These are phyloP conservation scores for Chondrus crispus DNA, from an alignment of 23 red algal species.

Conservation along the genomic window DNA sequence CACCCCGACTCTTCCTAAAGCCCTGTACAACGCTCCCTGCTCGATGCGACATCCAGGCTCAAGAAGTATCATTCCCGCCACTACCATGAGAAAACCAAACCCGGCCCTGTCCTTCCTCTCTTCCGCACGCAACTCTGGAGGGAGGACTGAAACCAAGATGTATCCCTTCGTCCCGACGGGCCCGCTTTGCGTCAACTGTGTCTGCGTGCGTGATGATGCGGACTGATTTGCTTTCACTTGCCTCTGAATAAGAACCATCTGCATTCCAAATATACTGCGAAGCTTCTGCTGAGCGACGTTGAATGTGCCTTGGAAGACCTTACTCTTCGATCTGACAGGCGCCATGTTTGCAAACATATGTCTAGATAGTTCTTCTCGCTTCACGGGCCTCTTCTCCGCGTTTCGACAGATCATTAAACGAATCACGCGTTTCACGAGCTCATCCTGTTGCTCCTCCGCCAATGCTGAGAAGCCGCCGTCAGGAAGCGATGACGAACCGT, in stretches of 20 bases:
- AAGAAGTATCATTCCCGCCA: constrained; percentile 42
- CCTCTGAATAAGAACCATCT: constrained; percentile 24
- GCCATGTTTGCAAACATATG: neutral
- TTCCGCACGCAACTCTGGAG: neutral
- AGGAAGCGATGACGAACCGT: too few relatives aligned
- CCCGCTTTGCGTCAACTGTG: neutral
- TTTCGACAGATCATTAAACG: constrained; percentile 27
- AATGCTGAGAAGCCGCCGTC: constrained; percentile 8
- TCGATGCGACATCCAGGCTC: constrained; percentile 44
- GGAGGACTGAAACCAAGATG: neutral
- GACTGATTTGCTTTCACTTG: neutral
- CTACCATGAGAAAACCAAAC: constrained; percentile 37
- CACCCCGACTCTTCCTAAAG: constrained; percentile 19
- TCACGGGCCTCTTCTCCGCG: constrained; percentile 21
- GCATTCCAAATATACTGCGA: neutral
- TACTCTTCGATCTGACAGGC: neutral
- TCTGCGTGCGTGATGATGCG: neutral
- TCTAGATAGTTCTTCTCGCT: constrained; percentile 3
- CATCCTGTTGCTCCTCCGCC: constrained; percentile 41
- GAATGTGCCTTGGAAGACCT: constrained; percentile 4
- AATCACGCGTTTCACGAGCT: neutral
- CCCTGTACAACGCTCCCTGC: constrained; percentile 19
- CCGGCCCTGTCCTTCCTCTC: neutral
- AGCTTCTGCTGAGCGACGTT: neutral
- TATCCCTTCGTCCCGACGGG: constrained; percentile 13